phyloP scores from a whole-genome alignment of 441 rosid genomes.

The Erodium texanum region DNA sequence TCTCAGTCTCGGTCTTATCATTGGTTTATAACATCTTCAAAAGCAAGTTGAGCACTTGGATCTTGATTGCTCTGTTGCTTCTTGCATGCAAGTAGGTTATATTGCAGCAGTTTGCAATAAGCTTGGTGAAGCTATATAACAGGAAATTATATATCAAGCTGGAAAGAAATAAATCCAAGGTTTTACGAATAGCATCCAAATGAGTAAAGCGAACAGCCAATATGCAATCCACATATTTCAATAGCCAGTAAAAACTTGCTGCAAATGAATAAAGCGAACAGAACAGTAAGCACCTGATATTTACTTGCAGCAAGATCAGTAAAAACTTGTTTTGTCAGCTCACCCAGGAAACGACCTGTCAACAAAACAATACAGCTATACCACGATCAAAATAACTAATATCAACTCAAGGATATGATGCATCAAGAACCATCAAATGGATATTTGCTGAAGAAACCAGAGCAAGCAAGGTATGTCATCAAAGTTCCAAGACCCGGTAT shows the following conservation, averaged over 20 bases:
- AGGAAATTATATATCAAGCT: background rate
- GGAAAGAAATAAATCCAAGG: background rate
- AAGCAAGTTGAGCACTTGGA: background rate
- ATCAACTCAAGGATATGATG: constrained; percentile 1
- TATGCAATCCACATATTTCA: background rate
- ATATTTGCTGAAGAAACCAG: background rate
- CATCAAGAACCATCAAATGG: constrained; percentile 13
- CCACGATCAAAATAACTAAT: constrained; percentile 3
- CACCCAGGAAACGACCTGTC: constrained; percentile 92
- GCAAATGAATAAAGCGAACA: background rate
- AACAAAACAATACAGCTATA: constrained; percentile 9
- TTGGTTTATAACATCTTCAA: background rate
- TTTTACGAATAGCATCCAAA: background rate
- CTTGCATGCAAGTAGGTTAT: background rate
- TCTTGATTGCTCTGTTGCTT: background rate
- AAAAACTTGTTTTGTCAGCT: constrained; percentile 87
- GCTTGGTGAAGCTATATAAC: background rate
- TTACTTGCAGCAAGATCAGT: constrained; percentile 87
- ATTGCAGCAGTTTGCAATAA: background rate
- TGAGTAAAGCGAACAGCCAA: background rate
- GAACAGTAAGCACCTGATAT: constrained; percentile 55
- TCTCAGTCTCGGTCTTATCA: background rate
- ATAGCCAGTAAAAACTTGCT: background rate
- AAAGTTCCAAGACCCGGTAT: background rate
- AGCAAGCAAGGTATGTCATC: background rate